phyloP scores from a whole-genome alignment of 306 rosid species.

The Sophora flavescens region DNA sequence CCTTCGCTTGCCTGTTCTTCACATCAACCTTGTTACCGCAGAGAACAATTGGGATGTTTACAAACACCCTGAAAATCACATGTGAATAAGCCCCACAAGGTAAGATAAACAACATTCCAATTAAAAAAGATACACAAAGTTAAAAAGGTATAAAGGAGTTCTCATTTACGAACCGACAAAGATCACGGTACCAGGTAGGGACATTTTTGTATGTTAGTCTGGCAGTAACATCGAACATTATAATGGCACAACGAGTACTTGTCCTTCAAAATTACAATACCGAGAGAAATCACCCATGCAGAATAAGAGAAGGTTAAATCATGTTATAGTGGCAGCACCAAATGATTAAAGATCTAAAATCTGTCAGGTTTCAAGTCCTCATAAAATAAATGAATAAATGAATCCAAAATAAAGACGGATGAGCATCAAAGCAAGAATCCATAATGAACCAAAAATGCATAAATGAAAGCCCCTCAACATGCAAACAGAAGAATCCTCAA shows the following conservation, averaged over 20 bases:
- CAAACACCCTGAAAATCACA: constrained; percentile 69
- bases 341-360: too few species aligned
- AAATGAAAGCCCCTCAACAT: too few species aligned
- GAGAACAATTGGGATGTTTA: constrained; percentile 84
- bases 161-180: constrained; percentile 60
- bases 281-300: too few species aligned
- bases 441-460: too few species aligned
- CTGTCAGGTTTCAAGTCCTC: too few species aligned
- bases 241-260: constrained; percentile 85
- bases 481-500: too few species aligned
- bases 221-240: constrained; percentile 86
- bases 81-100: background rate
- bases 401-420: too few species aligned
- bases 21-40: constrained; percentile 92
- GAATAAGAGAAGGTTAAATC: too few species aligned
- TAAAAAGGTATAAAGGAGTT: background rate
- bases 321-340: too few species aligned
- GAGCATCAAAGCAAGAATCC: too few species aligned
- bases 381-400: too few species aligned
- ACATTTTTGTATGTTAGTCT: constrained; percentile 78
- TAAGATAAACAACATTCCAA: background rate
- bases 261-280: too few species aligned
- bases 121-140: background rate
- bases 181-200: constrained; percentile 87
- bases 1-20: constrained; percentile 89